Conservation (phyloP, 1,284 basidiomycete genomes). For the Trametes versicolor region DNA sequence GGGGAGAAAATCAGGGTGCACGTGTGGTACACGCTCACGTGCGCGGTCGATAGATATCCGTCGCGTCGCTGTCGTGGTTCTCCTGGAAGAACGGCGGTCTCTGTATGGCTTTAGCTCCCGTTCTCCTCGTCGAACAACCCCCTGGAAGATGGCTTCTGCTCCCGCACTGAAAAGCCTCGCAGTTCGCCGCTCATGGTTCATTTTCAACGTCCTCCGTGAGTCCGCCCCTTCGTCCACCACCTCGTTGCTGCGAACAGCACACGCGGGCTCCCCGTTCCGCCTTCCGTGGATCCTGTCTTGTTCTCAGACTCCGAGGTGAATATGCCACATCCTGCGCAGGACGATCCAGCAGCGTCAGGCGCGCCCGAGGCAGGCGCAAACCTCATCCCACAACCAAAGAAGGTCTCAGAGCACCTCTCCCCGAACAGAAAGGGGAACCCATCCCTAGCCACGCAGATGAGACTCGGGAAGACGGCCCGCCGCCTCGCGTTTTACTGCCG, state of each 20-base stretch:
- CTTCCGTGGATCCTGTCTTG: too few species aligned
- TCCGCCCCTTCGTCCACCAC: too few species aligned
- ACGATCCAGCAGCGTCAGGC: too few species aligned
- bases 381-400: background rate
- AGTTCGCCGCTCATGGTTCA: background rate
- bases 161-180: too few species aligned
- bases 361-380: too few species aligned
- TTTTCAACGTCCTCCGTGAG: background rate
- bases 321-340: background rate
- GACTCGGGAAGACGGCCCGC: background rate
- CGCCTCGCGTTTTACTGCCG: background rate
- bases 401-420: background rate
- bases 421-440: background rate
- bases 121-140: too few species aligned
- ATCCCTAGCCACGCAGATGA: background rate
- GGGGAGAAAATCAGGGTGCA: conserved; percentile 24
- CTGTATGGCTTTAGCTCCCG: background rate
- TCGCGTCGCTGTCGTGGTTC: background rate
- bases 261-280: too few species aligned
- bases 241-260: too few species aligned
- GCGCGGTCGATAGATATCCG: conserved; percentile 2
- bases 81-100: background rate
- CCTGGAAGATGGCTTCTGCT: too few species aligned
- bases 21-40: conserved; percentile 28
- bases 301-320: too few species aligned